Conservation (phyloP, 176 grass and related monocot genomes). For the Eleusine indica region DNA sequence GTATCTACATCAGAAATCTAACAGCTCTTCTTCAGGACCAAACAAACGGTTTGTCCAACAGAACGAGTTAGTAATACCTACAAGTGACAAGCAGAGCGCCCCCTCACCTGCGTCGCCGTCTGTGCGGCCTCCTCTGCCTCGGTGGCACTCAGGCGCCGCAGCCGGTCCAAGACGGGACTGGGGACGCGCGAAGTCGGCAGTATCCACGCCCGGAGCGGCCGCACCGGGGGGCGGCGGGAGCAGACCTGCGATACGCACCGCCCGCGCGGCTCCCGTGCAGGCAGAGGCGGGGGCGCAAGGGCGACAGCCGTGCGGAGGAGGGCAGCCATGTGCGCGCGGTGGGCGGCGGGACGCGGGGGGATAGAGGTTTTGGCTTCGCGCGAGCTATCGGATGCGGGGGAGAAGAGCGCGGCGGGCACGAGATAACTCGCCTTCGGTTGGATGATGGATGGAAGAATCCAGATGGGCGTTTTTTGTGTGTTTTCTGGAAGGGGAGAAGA, state of each 20-base stretch:
- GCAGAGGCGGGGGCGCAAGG: slow-evolving; percentile 33
- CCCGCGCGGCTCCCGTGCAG: slow-evolving; percentile 10
- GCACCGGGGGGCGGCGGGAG: slow-evolving; percentile 1
- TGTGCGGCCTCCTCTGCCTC: slow-evolving; percentile 41
- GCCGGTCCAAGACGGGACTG: background rate
- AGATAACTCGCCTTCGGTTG: slow-evolving; percentile 32
- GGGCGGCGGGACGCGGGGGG: background rate
- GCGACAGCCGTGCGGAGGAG: slow-evolving; percentile 53
- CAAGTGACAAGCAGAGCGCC: background rate
- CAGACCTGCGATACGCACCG: slow-evolving; percentile 29
- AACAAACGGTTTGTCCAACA: background rate
- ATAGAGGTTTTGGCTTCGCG: background rate
- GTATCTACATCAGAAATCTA: slow-evolving; percentile 17
- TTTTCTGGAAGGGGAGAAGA: background rate
- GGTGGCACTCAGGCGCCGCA: slow-evolving; percentile 40
- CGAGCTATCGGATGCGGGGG: slow-evolving; percentile 21
- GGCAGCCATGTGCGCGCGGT: slow-evolving; percentile 46
- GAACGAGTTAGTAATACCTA: background rate
- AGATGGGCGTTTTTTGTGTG: background rate
- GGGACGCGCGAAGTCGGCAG: slow-evolving; percentile 22
- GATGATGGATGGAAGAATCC: slow-evolving; percentile 8
- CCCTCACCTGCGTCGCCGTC: slow-evolving; percentile 55
- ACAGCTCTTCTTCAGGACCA: background rate
- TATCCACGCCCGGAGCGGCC: slow-evolving; percentile 32
- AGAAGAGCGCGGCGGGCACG: slow-evolving; percentile 12